phyloP scores from a whole-genome alignment of 2,329 filamentous ascomycete species.

The Magnaporthales sp. region DNA sequence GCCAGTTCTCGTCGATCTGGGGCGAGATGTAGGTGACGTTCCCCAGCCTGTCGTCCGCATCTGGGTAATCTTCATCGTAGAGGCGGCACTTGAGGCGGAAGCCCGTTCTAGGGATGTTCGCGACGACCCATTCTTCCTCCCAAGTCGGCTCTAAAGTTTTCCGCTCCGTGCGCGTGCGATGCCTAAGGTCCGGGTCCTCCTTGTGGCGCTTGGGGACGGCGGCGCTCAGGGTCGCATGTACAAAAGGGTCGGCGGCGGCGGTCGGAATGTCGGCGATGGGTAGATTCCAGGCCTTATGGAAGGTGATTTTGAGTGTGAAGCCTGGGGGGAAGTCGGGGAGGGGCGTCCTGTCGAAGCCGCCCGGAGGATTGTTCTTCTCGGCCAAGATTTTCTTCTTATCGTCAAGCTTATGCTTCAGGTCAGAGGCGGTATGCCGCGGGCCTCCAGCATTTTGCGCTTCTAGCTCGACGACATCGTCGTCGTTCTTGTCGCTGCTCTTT shows the following conservation, averaged over 20 bases:
- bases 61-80: conserved; percentile 82
- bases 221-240: conserved; percentile 67
- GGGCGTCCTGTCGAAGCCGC: conserved; percentile 44
- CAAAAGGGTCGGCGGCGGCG: conserved; percentile 74
- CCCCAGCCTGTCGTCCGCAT: conserved; percentile 80
- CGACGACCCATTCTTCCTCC: conserved; percentile 81
- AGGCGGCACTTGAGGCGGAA: conserved; percentile 79
- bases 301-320: conserved; percentile 77
- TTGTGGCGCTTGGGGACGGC: conserved; percentile 69
- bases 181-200: conserved; percentile 67
- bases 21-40: conserved; percentile 67
- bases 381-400: conserved; percentile 7
- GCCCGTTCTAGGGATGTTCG: conserved; percentile 72
- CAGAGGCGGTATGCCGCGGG: not conserved
- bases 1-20: conserved; percentile 55
- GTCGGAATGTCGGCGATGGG: conserved; percentile 73
- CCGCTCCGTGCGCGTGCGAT: conserved; percentile 69
- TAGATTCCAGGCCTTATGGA: conserved; percentile 73
- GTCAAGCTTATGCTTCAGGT: conserved; percentile 6
- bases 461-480: not conserved
- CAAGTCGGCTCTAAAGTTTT: conserved; percentile 67
- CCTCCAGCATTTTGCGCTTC: not conserved
- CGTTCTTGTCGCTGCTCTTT: not conserved
- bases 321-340: conserved; percentile 66
- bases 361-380: conserved; percentile 10